These are phyloP conservation scores for Colletotrichum sp. DNA, from an alignment of 2,329 filamentous ascomycete genomes.

Conservation along the genomic window DNA sequence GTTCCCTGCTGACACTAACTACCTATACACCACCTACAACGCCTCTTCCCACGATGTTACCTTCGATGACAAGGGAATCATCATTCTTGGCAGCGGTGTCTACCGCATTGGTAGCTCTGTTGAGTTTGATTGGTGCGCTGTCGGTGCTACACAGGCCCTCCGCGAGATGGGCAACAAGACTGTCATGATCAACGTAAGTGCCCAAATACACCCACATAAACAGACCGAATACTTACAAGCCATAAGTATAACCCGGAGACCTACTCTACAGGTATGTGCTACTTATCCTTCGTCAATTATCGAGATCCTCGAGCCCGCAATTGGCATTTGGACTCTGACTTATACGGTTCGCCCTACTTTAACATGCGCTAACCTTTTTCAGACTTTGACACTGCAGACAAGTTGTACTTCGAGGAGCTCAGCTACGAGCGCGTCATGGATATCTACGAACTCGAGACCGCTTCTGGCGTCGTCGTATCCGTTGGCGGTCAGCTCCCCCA, in stretches of 20 bases:
- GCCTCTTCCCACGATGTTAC: constrained; percentile 90
- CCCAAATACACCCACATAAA: constrained; percentile 35
- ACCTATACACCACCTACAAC: constrained; percentile 98
- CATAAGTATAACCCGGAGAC: constrained; percentile 67
- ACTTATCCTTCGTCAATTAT: background rate
- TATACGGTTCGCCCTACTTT: background rate
- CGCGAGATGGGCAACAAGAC: constrained; percentile 93
- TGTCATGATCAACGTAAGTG: constrained; percentile 86
- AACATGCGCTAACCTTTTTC: constrained; percentile 33
- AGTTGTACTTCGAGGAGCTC: constrained; percentile 95
- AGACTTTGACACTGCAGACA: constrained; percentile 93
- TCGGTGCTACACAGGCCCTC: constrained; percentile 85
- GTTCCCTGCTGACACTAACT: constrained; percentile 94
- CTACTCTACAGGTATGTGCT: constrained; percentile 26
- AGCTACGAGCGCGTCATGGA: constrained; percentile 99
- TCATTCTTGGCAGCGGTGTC: constrained; percentile 92
- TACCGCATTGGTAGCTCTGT: constrained; percentile 98
- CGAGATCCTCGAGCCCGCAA: background rate
- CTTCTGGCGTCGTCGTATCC: constrained; percentile 89
- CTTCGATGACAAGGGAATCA: constrained; percentile 89
- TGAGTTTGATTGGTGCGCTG: constrained; percentile 98
- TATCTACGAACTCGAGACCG: constrained; percentile 91
- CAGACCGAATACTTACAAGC: constrained; percentile 50
- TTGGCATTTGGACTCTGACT: background rate
- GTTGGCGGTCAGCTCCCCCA: constrained; percentile 96